These are phyloP conservation scores for Esteya vermicola DNA, from an alignment of 2,329 filamentous ascomycete species.

Conservation along the genomic window DNA sequence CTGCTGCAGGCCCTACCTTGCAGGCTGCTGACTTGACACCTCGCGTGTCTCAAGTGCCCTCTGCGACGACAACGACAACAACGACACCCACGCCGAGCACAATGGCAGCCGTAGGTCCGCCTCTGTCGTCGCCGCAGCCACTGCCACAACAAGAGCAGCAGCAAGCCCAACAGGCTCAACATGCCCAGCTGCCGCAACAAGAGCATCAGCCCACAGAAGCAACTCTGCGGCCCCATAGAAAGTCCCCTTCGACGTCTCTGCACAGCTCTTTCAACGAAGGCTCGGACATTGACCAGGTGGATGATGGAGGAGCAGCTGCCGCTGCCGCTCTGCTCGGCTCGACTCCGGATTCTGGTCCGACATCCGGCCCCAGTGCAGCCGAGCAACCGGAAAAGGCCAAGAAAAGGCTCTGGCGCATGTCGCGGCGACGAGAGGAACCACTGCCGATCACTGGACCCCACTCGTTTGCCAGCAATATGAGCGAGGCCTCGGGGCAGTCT, in stretches of 20 bases:
- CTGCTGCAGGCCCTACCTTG: too few relatives aligned
- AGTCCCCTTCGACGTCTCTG: slow-evolving; percentile 63
- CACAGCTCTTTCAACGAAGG: slow-evolving; percentile 68
- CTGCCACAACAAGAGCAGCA: too few relatives aligned
- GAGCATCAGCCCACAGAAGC: slow-evolving; percentile 28
- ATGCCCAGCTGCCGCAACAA: too few relatives aligned
- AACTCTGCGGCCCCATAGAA: slow-evolving; percentile 43
- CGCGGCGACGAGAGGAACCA: slow-evolving; percentile 48
- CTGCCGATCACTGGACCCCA: not conserved
- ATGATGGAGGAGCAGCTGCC: too few relatives aligned
- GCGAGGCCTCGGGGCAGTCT: slow-evolving; percentile 16
- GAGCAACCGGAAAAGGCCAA: slow-evolving; percentile 46
- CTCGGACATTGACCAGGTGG: slow-evolving; percentile 63
- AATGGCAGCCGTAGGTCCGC: slow-evolving; percentile 25
- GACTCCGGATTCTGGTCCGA: slow-evolving; percentile 8
- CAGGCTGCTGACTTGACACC: slow-evolving; percentile 30
- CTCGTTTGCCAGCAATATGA: slow-evolving; percentile 5
- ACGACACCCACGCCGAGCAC: slow-evolving; percentile 13
- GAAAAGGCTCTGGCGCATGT: slow-evolving; percentile 59
- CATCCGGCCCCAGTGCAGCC: too few relatives aligned
- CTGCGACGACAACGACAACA: slow-evolving; percentile 8
- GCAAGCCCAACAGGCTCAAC: too few relatives aligned
- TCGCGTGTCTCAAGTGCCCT: slow-evolving; percentile 29
- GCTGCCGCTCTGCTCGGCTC: too few relatives aligned
- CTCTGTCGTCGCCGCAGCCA: too few relatives aligned